Evolutionary conservation across 129 eudicot genomes (phyloP).

Genomic region (Pulicaria dysenterica): DNA sequence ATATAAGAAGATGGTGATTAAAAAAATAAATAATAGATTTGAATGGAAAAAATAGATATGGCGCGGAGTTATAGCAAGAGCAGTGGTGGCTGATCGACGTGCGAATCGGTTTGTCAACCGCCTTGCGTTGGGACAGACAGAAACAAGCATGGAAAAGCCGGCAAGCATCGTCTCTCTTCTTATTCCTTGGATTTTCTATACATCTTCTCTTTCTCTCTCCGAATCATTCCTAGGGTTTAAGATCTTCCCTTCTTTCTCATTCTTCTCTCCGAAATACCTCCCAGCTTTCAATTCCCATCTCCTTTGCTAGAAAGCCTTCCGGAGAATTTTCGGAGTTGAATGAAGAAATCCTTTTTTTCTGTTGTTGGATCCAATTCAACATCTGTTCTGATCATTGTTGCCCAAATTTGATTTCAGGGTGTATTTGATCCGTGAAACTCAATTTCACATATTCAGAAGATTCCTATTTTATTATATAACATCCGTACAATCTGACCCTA

Average conservation of each 20-base stretch:
- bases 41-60: constrained; percentile 24
- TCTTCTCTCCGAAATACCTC: constrained; percentile 24
- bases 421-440: constrained; percentile 5
- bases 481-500: neutral
- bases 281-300: neutral
- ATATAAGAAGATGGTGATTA: no score
- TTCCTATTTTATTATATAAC: neutral
- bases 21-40: constrained; percentile 12
- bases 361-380: constrained; percentile 15
- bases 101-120: constrained; percentile 33
- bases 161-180: constrained; percentile 24
- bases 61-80: constrained; percentile 36
- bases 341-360: constrained; percentile 27
- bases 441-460: no score
- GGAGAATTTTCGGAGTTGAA: constrained; percentile 35
- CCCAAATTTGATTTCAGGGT: neutral
- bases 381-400: constrained; percentile 16
- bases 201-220: constrained; percentile 1
- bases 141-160: constrained; percentile 14
- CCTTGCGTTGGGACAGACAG: constrained; percentile 20
- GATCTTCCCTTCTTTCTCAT: constrained; percentile 13
- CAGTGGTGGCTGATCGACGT: constrained; percentile 22
- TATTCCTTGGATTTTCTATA: constrained; percentile 17
- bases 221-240: constrained; percentile 41
- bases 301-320: constrained; percentile 1